These are phyloP conservation scores for Fagopyrum esculentum DNA, from an alignment of 148 eudicot genomes.

Conservation along the genomic window DNA sequence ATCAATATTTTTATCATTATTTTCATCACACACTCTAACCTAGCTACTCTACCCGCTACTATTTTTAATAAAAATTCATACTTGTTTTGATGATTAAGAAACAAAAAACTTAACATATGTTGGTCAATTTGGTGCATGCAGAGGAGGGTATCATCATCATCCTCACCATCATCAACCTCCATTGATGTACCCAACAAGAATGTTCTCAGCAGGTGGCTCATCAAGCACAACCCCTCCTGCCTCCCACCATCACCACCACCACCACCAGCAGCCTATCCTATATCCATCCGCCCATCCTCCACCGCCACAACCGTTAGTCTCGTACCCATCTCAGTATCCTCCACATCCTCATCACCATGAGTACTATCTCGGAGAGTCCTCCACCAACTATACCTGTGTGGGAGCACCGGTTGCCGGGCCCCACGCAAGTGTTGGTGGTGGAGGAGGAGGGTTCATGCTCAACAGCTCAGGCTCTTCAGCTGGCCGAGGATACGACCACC, in stretches of 20 bases:
- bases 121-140: not conserved
- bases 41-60: not conserved
- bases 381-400: constrained; percentile 56
- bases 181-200: constrained; percentile 50
- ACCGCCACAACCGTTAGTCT: constrained; percentile 16
- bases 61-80: too few relatives aligned
- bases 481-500: not conserved
- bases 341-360: constrained; percentile 23
- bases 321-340: constrained; percentile 1
- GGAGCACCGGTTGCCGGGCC: constrained; percentile 55
- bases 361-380: not conserved
- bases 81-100: too few relatives aligned
- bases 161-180: constrained; percentile 29
- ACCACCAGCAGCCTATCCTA: constrained; percentile 25
- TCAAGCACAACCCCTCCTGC: constrained; percentile 18
- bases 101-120: not conserved
- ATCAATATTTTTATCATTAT: too few relatives aligned
- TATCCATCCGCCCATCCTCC: constrained; percentile 32
- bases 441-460: not conserved
- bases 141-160: not conserved
- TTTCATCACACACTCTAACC: not conserved
- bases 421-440: not conserved
- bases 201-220: constrained; percentile 31
- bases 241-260: constrained; percentile 25
- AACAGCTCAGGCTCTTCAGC: constrained; percentile 5